Evolutionary conservation across 139 green algal species (phyloP).

Genomic region (Chlorella sorokiniana): DNA sequence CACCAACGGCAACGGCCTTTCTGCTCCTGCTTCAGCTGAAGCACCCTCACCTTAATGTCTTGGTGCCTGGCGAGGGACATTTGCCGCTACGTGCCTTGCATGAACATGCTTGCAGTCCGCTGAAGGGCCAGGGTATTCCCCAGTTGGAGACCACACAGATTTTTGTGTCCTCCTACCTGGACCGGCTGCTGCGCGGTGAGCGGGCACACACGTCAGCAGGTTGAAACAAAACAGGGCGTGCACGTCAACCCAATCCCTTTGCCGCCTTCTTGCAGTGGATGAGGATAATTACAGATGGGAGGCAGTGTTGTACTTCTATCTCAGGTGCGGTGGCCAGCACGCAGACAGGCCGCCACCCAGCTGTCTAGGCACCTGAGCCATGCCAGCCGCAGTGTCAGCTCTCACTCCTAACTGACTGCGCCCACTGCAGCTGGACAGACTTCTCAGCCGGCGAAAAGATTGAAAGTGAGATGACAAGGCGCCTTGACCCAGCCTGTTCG

Average conservation of each 20-base stretch:
- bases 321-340: not conserved
- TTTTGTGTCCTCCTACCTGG: slow-evolving; percentile 15
- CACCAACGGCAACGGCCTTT: not conserved
- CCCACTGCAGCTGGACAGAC: no score
- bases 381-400: no score
- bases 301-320: not conserved
- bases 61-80: no score
- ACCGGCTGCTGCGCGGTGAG: slow-evolving; percentile 19
- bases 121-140: not conserved
- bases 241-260: not conserved
- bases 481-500: not conserved
- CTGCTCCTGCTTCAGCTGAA: not conserved
- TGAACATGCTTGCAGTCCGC: not conserved
- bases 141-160: not conserved
- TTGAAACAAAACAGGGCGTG: not conserved
- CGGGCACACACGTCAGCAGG: not conserved
- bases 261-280: not conserved
- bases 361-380: not conserved
- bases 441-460: not conserved
- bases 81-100: no score
- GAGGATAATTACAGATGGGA: slow-evolving; percentile 19
- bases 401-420: no score
- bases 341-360: not conserved
- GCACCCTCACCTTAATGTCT: no score
- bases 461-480: not conserved